Evolutionary conservation across 768 basidiomycete genomes (phyloP).

Genomic region (Rubroboletus pulcherrimus): DNA sequence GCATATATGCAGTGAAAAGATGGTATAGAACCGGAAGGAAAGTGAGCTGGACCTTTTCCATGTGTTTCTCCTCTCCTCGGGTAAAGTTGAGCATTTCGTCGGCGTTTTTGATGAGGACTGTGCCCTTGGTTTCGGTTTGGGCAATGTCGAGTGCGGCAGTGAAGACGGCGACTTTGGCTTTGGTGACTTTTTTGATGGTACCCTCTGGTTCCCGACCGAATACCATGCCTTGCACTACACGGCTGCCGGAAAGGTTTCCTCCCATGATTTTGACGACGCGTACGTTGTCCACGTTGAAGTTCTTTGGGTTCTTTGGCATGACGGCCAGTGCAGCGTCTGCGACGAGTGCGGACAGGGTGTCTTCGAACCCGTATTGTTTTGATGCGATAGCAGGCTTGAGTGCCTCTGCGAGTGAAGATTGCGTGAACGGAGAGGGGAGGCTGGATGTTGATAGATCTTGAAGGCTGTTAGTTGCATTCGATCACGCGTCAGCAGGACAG

Average conservation of each 20-base stretch:
- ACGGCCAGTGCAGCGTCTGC: constrained; percentile 90
- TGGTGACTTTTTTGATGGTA: constrained; percentile 72
- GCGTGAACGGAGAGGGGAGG: constrained; percentile 69
- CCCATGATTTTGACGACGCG: constrained; percentile 99
- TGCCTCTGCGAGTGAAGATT: constrained; percentile 64
- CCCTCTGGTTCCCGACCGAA: constrained; percentile 96
- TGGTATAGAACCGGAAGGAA: background rate
- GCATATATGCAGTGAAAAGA: background rate
- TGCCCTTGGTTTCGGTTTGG: constrained; percentile 99
- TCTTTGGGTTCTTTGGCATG: constrained; percentile 83
- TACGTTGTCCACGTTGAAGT: constrained; percentile 98
- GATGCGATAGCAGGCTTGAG: constrained; percentile 92
- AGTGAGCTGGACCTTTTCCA: constrained; percentile 64
- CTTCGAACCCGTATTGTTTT: constrained; percentile 96
- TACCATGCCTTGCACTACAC: constrained; percentile 96
- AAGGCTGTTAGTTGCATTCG: constrained; percentile 13
- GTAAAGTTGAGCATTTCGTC: constrained; percentile 98
- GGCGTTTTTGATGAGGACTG: constrained; percentile 91
- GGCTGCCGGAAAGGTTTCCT: constrained; percentile 77
- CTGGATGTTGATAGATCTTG: constrained; percentile 67
- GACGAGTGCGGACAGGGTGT: constrained; percentile 74
- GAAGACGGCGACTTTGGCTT: constrained; percentile 93
- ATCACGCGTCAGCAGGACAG: constrained; percentile 29
- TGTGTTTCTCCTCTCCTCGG: constrained; percentile 90
- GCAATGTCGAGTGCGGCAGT: constrained; percentile 90